Conservation (phyloP, 164 flowering plant species). For the Vitis riparia region DNA sequence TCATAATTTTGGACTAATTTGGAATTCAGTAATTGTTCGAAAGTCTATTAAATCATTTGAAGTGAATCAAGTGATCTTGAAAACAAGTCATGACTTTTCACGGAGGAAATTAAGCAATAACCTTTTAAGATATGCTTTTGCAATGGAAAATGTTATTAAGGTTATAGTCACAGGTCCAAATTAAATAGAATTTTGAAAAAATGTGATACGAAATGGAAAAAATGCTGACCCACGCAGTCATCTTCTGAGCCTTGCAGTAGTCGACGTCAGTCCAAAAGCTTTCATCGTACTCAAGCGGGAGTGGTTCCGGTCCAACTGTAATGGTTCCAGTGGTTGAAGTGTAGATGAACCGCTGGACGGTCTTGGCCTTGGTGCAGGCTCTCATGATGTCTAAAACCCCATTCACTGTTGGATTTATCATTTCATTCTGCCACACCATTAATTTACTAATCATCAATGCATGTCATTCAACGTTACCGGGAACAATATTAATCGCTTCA, state of each 20-base stretch:
- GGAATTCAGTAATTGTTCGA: no score
- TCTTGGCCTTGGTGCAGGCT: conserved; percentile 26
- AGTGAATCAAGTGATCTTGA: no score
- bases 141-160: neutral
- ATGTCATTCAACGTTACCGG: no score
- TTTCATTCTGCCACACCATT: conserved; percentile 23
- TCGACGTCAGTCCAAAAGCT: conserved; percentile 28
- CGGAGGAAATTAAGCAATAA: no score
- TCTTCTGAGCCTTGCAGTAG: conserved; percentile 18
- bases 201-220: neutral
- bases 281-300: conserved; percentile 17
- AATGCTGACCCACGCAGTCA: conserved; percentile 33
- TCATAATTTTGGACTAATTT: no score
- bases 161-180: no score
- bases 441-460: no score
- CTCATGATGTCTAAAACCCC: conserved; percentile 31
- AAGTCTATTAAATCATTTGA: no score
- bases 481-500: no score
- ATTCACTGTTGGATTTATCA: conserved; percentile 29
- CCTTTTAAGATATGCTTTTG: no score
- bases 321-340: conserved; percentile 36
- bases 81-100: no score
- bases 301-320: conserved; percentile 11
- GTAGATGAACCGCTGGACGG: conserved; percentile 27
- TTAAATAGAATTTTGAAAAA: no score